Evolutionary conservation across 2,329 filamentous ascomycete species (phyloP), one percentile per base, ranked within the genome.

Genomic region (Hypomyces rosellus): DNA sequence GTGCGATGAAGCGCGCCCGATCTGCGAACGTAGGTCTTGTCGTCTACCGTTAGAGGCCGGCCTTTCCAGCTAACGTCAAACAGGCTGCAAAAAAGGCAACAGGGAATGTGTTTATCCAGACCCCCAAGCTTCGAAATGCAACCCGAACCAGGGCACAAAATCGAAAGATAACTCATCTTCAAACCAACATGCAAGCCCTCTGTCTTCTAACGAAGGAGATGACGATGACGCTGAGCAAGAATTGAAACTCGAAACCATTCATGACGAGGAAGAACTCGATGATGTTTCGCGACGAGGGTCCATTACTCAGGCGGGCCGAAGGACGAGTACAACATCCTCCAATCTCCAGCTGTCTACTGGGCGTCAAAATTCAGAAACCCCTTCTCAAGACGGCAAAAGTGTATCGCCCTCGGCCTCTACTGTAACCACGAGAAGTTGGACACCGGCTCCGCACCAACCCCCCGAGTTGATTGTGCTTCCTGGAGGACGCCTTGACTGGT

Each of bases 101-200:
- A 81, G 93, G 69, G 89, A 95, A 57, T 99, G 93, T 66, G 77
- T 87, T 52, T 99, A 96, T 65, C 92, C 93, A 3, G 89, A 92
- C 44, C 74, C 84, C 30, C 72, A 81, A 43, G 65, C 70, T 9
- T 60, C 71, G 37, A 78, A 75, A 55, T 65, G 69, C 20, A 53
- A 57, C 25, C 41, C 55, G 46, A 54, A 49, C 9, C 49, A 56
- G 30, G 47, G 50, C 38, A 42, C 55, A 15, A 63, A 67, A 57
- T 60, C 65, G 18, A 75, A 70, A 55, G 73, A 77, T n/a, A 37
- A 56, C 44, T 42, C 60, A 50, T 34, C 60, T 33, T 54, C 63
- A 2, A 67, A 68, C 42, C 71, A 72, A 53, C 69, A 71, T 47
- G 63, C 68, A 22, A 81, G 78, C 54, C 76, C 75, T 2, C 73